Base-by-base conservation (phyloP, 495 filamentous ascomycete species). In the Amniculicola lignicola region DNA sequence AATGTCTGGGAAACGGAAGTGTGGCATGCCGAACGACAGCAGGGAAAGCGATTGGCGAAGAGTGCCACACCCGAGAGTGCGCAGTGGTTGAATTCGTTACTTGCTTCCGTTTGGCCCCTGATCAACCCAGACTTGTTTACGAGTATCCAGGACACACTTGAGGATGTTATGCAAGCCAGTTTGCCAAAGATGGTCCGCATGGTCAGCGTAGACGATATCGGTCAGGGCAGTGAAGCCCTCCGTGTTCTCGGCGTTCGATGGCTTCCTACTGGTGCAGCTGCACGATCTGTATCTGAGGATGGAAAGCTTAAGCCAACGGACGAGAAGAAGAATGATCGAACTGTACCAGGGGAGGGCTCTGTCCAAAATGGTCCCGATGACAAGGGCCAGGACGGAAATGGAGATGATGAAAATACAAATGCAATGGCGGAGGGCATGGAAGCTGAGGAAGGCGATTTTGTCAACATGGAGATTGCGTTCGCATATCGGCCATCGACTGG, bases 91-190 rank as follows among this genome's bases (percentile, higher is more conserved):
- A 88, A 87, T 63, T 79, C 76, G 12, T 48, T 88, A 10, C 64
- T 88, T 12, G 68, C 75, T 1, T 78, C 82, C 0, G 69, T 88
- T 19, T 88, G 84, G 84, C 82, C 82, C 0, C 70, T 88, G 23
- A 74, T 88, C 64, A 88, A 88, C 62, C 84, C 84, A 0, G 83
- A 86, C 59, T 70, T 88, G 2, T 87, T 88, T 51, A 74, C 76
- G 3, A 79, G 77, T 25, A 57, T 88, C 2, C 75, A 78, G 5
- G 84, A 87, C 61, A 83, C 77, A 39, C 73, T 87, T 9, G 84
- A 87, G 63, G 84, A 87, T 63, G 79, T 86, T 47, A 87, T 87
- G 84, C 84, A 87, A 67, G 82, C 82, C 2, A 79, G 76, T 16
- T 64, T 87, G 22, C 83, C 84, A 4, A 82, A 76, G 48, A 60